Conservation (phyloP, 192 early-diverging fungal species). For the Coemansia sp. region DNA sequence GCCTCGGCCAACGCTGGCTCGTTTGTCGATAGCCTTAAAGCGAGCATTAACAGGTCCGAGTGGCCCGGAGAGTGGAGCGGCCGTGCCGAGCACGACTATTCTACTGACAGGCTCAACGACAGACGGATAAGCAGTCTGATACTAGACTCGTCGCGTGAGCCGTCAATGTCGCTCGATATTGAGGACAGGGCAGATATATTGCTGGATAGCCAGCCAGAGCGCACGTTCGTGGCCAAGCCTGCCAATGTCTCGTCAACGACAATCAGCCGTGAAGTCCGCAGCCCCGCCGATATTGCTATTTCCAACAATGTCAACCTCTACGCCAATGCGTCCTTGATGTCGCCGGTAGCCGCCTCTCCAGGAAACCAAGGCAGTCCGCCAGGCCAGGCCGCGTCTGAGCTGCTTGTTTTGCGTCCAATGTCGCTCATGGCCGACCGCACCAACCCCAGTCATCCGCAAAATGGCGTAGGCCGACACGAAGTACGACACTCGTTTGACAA, state of each 20-base stretch:
- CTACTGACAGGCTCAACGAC: slow-evolving; percentile 19
- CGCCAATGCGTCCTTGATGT: neutral
- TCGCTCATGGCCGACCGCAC: slow-evolving; percentile 12
- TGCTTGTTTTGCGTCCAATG: slow-evolving; percentile 41
- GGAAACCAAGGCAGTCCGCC: slow-evolving; percentile 5
- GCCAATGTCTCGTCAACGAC: neutral
- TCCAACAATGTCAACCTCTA: neutral
- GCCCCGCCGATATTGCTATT: neutral
- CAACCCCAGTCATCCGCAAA: neutral
- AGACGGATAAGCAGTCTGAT: slow-evolving; percentile 25
- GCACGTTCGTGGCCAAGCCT: slow-evolving; percentile 1
- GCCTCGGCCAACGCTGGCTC: slow-evolving; percentile 29
- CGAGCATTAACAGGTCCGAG: slow-evolving; percentile 29
- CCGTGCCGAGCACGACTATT: slow-evolving; percentile 11
- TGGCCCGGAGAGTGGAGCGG: slow-evolving; percentile 24
- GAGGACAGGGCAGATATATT: slow-evolving; percentile 7
- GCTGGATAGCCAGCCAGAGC: slow-evolving; percentile 6
- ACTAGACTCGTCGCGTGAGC: slow-evolving; percentile 30
- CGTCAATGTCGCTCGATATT: slow-evolving; percentile 31
- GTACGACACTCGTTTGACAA: slow-evolving; percentile 1
- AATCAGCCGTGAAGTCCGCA: neutral
- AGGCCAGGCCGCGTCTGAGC: slow-evolving; percentile 22
- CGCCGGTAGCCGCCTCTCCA: neutral
- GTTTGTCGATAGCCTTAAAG: slow-evolving; percentile 46
- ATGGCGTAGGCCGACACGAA: neutral